Evolutionary conservation across 768 basidiomycete species (phyloP).

Genomic region (Russula olivacea): DNA sequence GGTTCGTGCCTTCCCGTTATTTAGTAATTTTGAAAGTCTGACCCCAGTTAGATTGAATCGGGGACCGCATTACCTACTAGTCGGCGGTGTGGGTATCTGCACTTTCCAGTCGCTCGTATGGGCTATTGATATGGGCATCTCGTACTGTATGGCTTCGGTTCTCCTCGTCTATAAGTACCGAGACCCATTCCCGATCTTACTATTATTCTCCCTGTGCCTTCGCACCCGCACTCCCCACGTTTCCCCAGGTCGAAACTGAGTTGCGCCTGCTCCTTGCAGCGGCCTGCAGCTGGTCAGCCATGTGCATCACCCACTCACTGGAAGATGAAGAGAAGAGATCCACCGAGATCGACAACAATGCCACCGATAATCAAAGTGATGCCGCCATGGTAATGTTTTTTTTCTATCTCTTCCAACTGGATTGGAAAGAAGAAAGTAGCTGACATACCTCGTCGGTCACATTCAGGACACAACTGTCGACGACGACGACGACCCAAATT

Average conservation of each 20-base stretch:
- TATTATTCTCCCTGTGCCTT: neutral
- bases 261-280: neutral
- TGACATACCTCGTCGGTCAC: neutral
- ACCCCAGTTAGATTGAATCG: no score
- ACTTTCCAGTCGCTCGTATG: no score
- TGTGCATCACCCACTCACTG: slow-evolving; percentile 12
- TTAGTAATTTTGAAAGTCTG: no score
- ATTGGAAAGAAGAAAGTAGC: no score
- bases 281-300: slow-evolving; percentile 9
- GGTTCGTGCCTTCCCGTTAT: no score
- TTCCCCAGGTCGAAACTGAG: neutral
- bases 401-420: neutral
- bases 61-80: no score
- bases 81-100: no score
- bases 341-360: slow-evolving; percentile 23
- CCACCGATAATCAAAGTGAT: neutral
- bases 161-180: neutral
- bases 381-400: neutral
- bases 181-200: neutral
- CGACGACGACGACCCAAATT: slow-evolving; percentile 34
- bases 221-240: neutral
- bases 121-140: neutral
- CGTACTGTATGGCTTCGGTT: neutral
- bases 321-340: slow-evolving; percentile 25
- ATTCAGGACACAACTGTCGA: slow-evolving; percentile 22